Percentiles rank a stretch among this genome's conserved stretches.
Conservation (phyloP, 2,329 filamentous ascomycete genomes). For the Penicillium capsulatum region DNA sequence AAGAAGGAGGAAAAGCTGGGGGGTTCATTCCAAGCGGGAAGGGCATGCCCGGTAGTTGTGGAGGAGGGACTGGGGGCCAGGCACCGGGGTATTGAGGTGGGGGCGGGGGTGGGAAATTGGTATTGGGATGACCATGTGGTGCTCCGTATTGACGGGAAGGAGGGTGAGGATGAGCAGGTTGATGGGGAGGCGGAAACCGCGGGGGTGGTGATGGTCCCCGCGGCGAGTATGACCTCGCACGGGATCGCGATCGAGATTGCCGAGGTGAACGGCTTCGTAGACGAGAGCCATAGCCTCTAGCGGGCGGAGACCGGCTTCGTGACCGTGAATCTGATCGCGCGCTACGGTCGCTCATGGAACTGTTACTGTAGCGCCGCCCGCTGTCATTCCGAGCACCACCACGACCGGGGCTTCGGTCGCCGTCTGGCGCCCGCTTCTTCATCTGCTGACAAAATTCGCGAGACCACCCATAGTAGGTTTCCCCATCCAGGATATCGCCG, state of each 20-base stretch:
- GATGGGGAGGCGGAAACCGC: conserved; percentile 22
- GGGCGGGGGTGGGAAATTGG: conserved; percentile 27
- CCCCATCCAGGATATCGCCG: conserved; percentile 60
- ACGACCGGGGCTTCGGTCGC: conserved; percentile 48
- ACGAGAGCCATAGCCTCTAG: conserved; percentile 21
- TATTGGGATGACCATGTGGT: conserved; percentile 11
- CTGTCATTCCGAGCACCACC: conserved; percentile 44
- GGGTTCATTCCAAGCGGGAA: conserved; percentile 16
- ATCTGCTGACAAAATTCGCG: conserved; percentile 74
- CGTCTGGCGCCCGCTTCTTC: conserved; percentile 53
- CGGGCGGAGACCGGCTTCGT: conserved; percentile 29
- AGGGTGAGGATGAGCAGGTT: conserved; percentile 17
- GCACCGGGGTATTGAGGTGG: conserved; percentile 33
- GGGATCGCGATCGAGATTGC: conserved; percentile 27
- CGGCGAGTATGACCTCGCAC: conserved; percentile 35
- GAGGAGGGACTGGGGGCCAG: conserved; percentile 36
- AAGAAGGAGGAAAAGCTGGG: conserved; percentile 27
- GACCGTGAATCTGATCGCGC: conserved; percentile 28
- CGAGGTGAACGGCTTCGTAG: conserved; percentile 25
- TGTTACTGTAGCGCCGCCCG: conserved; percentile 40
- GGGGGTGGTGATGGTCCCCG: conserved; percentile 21
- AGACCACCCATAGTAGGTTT: conserved; percentile 88
- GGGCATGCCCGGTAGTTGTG: conserved; percentile 24
- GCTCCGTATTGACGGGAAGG: conserved; percentile 16
- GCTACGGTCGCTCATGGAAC: conserved; percentile 29